Evolutionary conservation across 192 early-diverging fungal species (phyloP).

Genomic region (Entomortierella beljakovae): DNA sequence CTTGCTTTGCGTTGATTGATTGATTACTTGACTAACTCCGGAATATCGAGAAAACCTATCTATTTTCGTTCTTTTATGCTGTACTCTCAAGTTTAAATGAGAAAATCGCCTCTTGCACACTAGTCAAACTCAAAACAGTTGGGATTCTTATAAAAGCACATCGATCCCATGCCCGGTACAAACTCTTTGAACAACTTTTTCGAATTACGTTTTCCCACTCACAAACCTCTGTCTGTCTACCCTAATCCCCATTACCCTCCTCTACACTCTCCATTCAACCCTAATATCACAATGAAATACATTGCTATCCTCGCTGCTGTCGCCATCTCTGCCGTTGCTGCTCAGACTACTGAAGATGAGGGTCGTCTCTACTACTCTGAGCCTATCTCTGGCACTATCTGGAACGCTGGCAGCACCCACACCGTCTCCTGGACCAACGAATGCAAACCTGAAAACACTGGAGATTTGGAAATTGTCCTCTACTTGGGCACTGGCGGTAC

Average conservation of each 20-base stretch:
- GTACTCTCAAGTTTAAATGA: too few species aligned
- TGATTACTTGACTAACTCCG: background rate
- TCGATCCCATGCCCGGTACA: background rate
- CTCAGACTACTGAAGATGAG: slow-evolving; percentile 39
- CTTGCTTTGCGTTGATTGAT: too few species aligned
- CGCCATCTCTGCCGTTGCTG: slow-evolving; percentile 38
- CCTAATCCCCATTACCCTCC: background rate
- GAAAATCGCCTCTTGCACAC: too few species aligned
- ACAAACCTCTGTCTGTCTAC: slow-evolving; percentile 18
- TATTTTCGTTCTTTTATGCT: slow-evolving; percentile 1
- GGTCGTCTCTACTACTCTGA: slow-evolving; percentile 45
- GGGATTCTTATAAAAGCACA: slow-evolving; percentile 14
- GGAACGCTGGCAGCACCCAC: slow-evolving; percentile 32
- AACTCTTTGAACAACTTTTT: slow-evolving; percentile 19
- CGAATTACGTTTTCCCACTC: slow-evolving; percentile 30
- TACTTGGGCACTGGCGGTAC: slow-evolving; percentile 41
- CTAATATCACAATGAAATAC: slow-evolving; percentile 33
- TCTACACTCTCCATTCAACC: background rate
- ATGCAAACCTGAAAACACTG: slow-evolving; percentile 30
- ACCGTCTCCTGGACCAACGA: slow-evolving; percentile 47
- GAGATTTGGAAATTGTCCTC: slow-evolving; percentile 32
- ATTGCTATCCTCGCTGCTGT: slow-evolving; percentile 25
- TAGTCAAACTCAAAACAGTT: too few species aligned
- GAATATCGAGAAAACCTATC: slow-evolving; percentile 5
- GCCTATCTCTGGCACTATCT: slow-evolving; percentile 32